Evolutionary conservation across 169 alveolate genomes (phyloP).

Genomic region (Pseudocohnilembus persalinus): DNA sequence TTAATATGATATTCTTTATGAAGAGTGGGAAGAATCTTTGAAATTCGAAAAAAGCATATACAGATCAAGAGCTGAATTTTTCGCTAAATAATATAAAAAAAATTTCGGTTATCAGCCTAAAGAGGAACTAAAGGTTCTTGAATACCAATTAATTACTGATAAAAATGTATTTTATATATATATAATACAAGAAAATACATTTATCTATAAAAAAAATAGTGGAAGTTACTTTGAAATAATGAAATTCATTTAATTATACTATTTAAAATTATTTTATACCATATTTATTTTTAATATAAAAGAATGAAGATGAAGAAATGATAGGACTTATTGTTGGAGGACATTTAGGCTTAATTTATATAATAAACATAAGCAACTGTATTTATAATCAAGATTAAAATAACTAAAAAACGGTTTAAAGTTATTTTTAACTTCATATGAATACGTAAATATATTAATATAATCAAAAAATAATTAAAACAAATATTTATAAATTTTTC

Average conservation of each 20-base stretch:
- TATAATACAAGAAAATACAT: no score
- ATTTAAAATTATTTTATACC: not conserved
- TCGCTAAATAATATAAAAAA: slow-evolving; percentile 19
- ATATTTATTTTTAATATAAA: no score
- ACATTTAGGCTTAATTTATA: not conserved
- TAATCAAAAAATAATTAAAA: no score
- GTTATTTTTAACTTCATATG: not conserved
- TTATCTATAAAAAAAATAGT: no score
- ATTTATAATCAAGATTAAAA: no score
- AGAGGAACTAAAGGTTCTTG: not conserved
- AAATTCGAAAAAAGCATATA: not conserved
- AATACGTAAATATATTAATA: not conserved
- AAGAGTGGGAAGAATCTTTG: slow-evolving; percentile 10
- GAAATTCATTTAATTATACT: not conserved
- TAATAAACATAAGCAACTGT: not conserved
- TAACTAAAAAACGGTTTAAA: not conserved
- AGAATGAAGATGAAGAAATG: no score
- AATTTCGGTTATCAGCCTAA: not conserved
- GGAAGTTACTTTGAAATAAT: no score
- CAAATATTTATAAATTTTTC: no score
- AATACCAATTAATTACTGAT: no score
- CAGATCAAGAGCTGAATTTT: not conserved
- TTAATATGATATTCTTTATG: no score
- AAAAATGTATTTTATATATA: not conserved
- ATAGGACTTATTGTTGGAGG: not conserved